Evolutionary conservation across 2,329 filamentous ascomycete genomes (phyloP), one percentile per base, ranked within the genome.

Genomic region (Parasarocladium wereldwijsianum): DNA sequence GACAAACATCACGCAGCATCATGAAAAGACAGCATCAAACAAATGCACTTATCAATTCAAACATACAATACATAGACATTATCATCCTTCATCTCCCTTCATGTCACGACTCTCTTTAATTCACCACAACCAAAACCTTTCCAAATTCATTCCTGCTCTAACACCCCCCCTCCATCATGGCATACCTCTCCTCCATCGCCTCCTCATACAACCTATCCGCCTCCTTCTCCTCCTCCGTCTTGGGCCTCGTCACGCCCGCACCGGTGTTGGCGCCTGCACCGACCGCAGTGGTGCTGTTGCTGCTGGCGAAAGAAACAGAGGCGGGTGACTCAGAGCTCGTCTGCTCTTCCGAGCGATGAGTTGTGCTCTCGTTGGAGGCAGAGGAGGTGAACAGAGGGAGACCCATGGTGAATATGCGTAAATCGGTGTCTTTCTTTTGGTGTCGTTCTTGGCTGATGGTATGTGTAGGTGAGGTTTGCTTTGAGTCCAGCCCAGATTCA

Each of bases 131-230:
- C n/a, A n/a, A n/a, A n/a, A n/a, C n/a, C n/a, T 17, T 26, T 15
- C 8, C 14, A 14, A 26, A 6, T 16, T 8, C 14, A 29, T 8
- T 20, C 32, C 37, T 32, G 31, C 15, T 16, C 36, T 35, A 66
- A 11, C 60, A 54, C 17, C 64, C 64, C 6, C 64, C 64, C 30
- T 67, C 64, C 21, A 62, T 47, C 54, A 66, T 68, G 25, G 63
- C 64, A 37, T 67, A 68, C 45, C 67, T 63, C 24, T 68, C 64
- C 51, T 68, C 64, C 43, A 68, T 66, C 4, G 51, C 45, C 45
- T 66, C 63, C 35, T 66, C 62, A 31, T 68, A 68, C 23, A 54
- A 33, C 15, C 54, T 44, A 38, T 68, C 64, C 2, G 64, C 64
- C 38, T 64, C 60, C 33, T 55, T 37, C 46, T 67, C 62, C 3